Percentiles rank a stretch among this genome's conserved stretches.
Evolutionary conservation across 768 basidiomycete genomes (phyloP).

Genomic region (Serendipita vermifera): DNA sequence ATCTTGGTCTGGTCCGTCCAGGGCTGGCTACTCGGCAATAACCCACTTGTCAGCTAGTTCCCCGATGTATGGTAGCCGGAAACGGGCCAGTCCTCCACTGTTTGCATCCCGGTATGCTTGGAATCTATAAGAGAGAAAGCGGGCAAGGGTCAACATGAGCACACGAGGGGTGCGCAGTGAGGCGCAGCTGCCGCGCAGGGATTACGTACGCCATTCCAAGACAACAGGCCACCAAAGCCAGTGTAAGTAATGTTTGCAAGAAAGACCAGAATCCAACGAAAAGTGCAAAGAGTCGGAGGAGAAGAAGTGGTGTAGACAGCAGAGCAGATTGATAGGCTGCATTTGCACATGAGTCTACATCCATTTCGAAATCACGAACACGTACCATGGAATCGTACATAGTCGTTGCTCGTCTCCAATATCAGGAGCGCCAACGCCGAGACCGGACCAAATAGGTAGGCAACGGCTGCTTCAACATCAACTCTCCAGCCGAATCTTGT

Average conservation of each 20-base stretch:
- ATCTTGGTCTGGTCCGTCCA: too few species aligned
- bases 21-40: slow-evolving; percentile 38
- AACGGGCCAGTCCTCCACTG: slow-evolving; percentile 39
- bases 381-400: slow-evolving; percentile 65
- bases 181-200: not conserved
- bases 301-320: slow-evolving; percentile 46
- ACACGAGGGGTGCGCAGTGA: too few species aligned
- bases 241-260: slow-evolving; percentile 36
- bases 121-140: slow-evolving; percentile 26
- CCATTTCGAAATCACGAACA: slow-evolving; percentile 9
- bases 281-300: slow-evolving; percentile 42
- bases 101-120: slow-evolving; percentile 43
- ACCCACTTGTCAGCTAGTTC: slow-evolving; percentile 57
- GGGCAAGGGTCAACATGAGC: slow-evolving; percentile 15
- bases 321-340: slow-evolving; percentile 71
- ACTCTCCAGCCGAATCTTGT: slow-evolving; percentile 54
- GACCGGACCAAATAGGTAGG: slow-evolving; percentile 57
- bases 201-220: slow-evolving; percentile 45
- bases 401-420: slow-evolving; percentile 66
- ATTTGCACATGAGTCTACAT: slow-evolving; percentile 11
- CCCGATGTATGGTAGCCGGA: slow-evolving; percentile 50
- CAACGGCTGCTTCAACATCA: slow-evolving; percentile 48
- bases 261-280: slow-evolving; percentile 41
- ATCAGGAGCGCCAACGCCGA: slow-evolving; percentile 54
- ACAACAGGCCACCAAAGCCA: slow-evolving; percentile 32